phyloP scores from a whole-genome alignment of 2,329 filamentous ascomycete species.

The Claviceps monticola region DNA sequence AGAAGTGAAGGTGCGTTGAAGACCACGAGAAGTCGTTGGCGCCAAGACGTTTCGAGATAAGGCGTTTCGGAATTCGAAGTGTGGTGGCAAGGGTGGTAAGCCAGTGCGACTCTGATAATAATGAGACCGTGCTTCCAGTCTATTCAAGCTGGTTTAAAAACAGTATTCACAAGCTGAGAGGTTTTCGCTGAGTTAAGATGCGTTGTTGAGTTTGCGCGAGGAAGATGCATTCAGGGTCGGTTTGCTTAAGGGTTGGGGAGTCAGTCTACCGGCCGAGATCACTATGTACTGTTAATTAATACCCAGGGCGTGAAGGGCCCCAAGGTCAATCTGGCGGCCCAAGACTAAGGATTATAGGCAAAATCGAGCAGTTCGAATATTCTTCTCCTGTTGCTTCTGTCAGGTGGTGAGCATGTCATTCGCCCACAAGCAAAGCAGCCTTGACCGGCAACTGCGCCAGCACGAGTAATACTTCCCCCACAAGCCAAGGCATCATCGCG shows the following conservation, averaged over 20 bases:
- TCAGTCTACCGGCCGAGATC: not conserved
- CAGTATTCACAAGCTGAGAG: not conserved
- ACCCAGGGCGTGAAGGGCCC: no score
- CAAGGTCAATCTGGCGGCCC: not conserved
- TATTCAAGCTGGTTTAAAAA: not conserved
- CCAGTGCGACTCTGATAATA: not conserved
- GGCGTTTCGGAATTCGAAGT: not conserved
- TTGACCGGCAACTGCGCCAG: not conserved
- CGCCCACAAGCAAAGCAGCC: not conserved
- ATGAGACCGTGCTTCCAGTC: not conserved
- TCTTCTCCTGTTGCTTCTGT: not conserved
- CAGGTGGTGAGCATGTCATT: no score
- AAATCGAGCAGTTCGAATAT: not conserved
- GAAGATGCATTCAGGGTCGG: not conserved
- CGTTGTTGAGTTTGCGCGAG: not conserved
- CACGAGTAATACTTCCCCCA: not conserved
- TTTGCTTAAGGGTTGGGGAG: not conserved
- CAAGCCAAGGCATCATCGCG: slow-evolving; percentile 3
- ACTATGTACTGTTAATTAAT: not conserved
- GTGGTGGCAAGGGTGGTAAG: not conserved
- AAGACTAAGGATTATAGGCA: not conserved
- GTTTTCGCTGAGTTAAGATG: not conserved
- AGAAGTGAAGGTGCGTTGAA: not conserved
- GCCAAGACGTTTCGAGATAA: not conserved
- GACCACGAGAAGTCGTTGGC: not conserved